phyloP scores from a whole-genome alignment of 768 basidiomycete species.

The Boletus insuetus region DNA sequence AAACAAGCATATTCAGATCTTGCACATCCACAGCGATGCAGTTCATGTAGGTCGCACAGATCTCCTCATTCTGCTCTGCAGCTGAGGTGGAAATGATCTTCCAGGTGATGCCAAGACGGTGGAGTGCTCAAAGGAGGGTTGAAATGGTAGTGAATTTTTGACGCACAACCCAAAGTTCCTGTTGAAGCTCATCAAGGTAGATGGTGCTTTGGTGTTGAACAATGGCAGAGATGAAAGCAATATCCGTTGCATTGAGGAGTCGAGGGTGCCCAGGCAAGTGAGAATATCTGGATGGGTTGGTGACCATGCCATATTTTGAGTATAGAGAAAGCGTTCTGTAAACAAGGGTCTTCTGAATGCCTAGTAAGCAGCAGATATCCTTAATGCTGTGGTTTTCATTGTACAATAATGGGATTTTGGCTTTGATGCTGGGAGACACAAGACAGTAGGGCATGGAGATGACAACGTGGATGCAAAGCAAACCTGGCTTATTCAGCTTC shows the following conservation, averaged over 20 bases:
- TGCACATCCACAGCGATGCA: slow-evolving; percentile 4
- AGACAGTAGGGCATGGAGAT: not conserved
- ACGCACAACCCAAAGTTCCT: not conserved
- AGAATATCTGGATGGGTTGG: not conserved
- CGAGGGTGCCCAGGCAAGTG: not conserved
- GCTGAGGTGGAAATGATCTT: slow-evolving; percentile 13
- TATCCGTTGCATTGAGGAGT: too few relatives aligned
- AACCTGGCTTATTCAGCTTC: too few relatives aligned
- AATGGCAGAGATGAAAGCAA: not conserved
- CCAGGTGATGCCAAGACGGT: slow-evolving; percentile 1
- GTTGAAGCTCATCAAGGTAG: slow-evolving; percentile 9
- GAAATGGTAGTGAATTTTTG: not conserved
- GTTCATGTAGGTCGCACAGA: slow-evolving; percentile 5
- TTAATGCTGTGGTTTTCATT: not conserved
- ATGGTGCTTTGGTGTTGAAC: not conserved
- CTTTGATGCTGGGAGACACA: too few relatives aligned
- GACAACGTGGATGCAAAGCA: too few relatives aligned
- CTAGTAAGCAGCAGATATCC: not conserved
- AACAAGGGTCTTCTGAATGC: not conserved
- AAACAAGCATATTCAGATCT: slow-evolving; percentile 6
- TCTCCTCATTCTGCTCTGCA: slow-evolving; percentile 6
- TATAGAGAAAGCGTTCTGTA: not conserved
- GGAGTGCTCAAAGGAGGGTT: not conserved
- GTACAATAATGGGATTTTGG: not conserved
- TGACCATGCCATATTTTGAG: not conserved